Base-by-base conservation (phyloP, 2,329 filamentous ascomycete genomes). In the Immersiporthe knoxdaviesiana region DNA sequence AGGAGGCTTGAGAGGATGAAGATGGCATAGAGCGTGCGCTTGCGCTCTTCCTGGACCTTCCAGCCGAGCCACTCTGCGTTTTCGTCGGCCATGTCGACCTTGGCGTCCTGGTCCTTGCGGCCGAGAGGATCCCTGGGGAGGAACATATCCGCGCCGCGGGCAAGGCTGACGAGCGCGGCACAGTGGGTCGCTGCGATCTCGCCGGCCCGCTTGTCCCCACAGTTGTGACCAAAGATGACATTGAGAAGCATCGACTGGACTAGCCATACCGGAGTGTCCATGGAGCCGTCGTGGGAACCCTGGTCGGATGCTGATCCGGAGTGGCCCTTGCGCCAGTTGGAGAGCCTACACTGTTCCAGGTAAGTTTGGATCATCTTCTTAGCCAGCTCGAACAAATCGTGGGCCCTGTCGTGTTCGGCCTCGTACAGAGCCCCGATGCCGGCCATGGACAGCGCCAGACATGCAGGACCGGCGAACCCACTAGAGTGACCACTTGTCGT, bases 231-330 rank as follows among this genome's bases (percentile, higher is more conserved):
- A 77, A 97, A 98, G 21, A 97, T 92, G 50, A 98, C 92, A 77
- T 97, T 98, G 64, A 99, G 85, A 11, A 98, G 84, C 95, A 98
- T 98, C 0, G 95, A 93, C 79, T 98, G 96, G 21, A 98, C 94
- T 35, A 99, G 85, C 94, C 95, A 98, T 54, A 97, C 85, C 0
- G 95, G 95, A 2, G 94, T 95, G 73, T 93, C 89, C 52, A 89
- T 86, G 21, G 88, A 85, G 63, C 85, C 85, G 69, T 93, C 91
- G 24, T 79, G 81, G 16, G 84, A 81, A 58, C 77, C 79, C 47
- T 84, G 80, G 71, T 87, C 85, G 66, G 80, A 78, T 68, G 82
- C 76, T 12, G 83, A 81, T 75, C 35, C 59, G 24, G 59, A 86
- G 84, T 75, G 88, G 86, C 62, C 86, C 77, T 87, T 88, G 74